These are phyloP conservation scores for Porcisia hertigi DNA, from an alignment of 208 protist genomes.

Conservation along the genomic window DNA sequence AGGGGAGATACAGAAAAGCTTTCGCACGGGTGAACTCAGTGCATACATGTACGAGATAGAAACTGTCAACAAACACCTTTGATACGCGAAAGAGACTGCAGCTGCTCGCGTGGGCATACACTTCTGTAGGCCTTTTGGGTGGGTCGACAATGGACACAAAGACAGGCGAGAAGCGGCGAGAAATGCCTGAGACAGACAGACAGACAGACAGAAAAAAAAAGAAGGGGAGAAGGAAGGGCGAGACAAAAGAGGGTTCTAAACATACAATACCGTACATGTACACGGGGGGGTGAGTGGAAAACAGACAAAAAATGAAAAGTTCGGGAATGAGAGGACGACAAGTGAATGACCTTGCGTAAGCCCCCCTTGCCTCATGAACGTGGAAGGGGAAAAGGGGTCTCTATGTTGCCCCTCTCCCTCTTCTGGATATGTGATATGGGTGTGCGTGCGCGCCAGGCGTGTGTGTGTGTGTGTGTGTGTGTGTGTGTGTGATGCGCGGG, in stretches of 20 bases:
- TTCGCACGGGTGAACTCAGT: not conserved
- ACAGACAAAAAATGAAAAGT: not conserved
- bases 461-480: too few species aligned
- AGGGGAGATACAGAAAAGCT: not conserved
- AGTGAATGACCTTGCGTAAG: not conserved
- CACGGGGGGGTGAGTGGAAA: not conserved
- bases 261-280: constrained; percentile 1
- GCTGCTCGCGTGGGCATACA: not conserved
- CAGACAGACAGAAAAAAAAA: not conserved
- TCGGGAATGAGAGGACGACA: not conserved
- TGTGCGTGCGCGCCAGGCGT: too few species aligned
- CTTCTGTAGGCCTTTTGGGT: not conserved
- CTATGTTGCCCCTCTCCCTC: not conserved
- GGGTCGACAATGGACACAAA: not conserved
- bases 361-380: not conserved
- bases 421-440: not conserved
- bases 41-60: not conserved
- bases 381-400: not conserved
- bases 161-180: not conserved
- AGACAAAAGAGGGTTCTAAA: not conserved
- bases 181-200: not conserved
- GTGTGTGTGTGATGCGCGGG: not conserved
- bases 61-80: not conserved
- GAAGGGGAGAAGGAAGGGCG: not conserved
- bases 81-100: not conserved